Conservation (phyloP, 192 early-diverging fungal genomes). For the Backusella parvicylindrica region DNA sequence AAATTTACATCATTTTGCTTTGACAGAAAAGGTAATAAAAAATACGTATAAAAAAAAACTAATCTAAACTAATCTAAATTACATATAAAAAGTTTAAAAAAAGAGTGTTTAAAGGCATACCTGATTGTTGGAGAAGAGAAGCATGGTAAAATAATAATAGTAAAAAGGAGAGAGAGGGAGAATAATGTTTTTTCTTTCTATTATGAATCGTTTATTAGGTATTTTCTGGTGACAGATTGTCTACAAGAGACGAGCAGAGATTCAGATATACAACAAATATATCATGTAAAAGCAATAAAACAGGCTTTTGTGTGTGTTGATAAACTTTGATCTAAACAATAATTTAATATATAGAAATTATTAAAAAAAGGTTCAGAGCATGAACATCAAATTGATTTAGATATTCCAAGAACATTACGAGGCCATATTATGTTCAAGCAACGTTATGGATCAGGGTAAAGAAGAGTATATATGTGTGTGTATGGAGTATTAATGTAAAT, state of each 20-base stretch:
- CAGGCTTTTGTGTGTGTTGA: too few relatives aligned
- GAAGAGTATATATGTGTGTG: neutral
- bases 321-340: neutral
- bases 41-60: too few relatives aligned
- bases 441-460: constrained; percentile 55
- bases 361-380: constrained; percentile 37
- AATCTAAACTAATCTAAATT: too few relatives aligned
- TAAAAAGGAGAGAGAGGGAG: neutral
- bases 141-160: constrained; percentile 41
- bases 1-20: constrained; percentile 22
- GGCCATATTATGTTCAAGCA: constrained; percentile 56
- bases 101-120: constrained; percentile 54
- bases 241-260: constrained; percentile 12
- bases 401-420: constrained; percentile 55
- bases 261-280: constrained; percentile 10
- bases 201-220: constrained; percentile 13
- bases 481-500: neutral
- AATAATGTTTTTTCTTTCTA: neutral
- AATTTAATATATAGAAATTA: neutral
- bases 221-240: constrained; percentile 31
- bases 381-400: constrained; percentile 58
- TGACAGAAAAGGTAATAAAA: constrained; percentile 22
- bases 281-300: too few relatives aligned
- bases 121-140: constrained; percentile 53
- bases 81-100: constrained; percentile 36